phyloP scores from a whole-genome alignment of 208 protist species.

The Trypanosoma vivax region DNA sequence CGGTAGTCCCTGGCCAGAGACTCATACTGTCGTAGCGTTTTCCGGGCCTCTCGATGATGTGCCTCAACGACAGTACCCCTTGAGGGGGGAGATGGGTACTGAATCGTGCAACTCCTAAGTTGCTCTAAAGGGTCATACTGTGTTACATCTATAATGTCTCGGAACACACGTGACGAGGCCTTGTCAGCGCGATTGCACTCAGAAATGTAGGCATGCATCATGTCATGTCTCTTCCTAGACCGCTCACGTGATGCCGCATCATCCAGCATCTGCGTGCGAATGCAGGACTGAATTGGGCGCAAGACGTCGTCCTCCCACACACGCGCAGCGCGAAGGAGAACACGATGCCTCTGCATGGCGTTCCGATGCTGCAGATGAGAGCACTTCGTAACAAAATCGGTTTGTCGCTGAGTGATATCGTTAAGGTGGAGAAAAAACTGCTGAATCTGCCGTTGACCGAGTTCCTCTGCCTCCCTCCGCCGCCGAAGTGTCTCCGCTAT shows the following conservation, averaged over 20 bases:
- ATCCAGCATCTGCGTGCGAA: conserved; percentile 14
- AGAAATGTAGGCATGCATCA: conserved; percentile 10
- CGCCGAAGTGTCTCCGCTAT: conserved; percentile 2
- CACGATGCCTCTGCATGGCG: conserved; percentile 3
- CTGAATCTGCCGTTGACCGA: conserved; percentile 7
- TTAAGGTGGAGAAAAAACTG: conserved; percentile 8
- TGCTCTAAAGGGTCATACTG: conserved; percentile 19
- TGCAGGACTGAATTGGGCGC: conserved; percentile 18
- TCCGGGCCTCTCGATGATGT: conserved; percentile 11
- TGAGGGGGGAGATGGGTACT: background rate
- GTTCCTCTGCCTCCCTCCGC: background rate
- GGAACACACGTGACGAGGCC: conserved; percentile 14
- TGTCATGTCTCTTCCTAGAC: background rate
- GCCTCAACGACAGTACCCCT: conserved; percentile 7
- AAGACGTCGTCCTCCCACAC: conserved; percentile 21
- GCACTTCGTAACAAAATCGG: conserved; percentile 9
- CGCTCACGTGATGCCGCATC: background rate
- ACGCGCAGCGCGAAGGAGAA: conserved; percentile 9
- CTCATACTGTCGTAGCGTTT: conserved; percentile 11
- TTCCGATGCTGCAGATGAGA: background rate
- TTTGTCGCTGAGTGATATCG: conserved; percentile 10
- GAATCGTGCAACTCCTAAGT: background rate
- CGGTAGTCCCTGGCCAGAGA: conserved; percentile 21
- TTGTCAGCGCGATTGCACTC: conserved; percentile 10
- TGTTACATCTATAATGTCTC: conserved; percentile 14